Percentiles rank a stretch among this genome's conserved stretches.
These are phyloP conservation scores for Alternaria arborescens DNA, from an alignment of 2,329 filamentous ascomycete genomes.

Conservation along the genomic window DNA sequence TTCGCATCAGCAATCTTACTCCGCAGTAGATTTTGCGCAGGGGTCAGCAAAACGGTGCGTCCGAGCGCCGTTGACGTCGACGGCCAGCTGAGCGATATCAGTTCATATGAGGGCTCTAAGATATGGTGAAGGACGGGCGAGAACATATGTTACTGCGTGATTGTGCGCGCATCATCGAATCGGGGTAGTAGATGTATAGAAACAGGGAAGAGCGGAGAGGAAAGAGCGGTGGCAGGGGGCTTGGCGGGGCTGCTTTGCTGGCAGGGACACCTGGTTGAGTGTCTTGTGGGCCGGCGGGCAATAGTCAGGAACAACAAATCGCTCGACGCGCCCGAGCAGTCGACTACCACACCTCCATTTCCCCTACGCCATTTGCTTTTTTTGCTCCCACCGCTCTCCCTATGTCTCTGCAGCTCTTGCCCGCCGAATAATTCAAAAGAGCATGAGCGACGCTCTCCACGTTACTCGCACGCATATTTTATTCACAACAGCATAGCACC, in stretches of 20 bases:
- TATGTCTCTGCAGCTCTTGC: conserved; percentile 11
- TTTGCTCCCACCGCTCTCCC: conserved; percentile 16
- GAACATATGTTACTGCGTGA: background rate
- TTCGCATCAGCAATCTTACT: conserved; percentile 32
- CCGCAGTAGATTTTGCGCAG: conserved; percentile 18
- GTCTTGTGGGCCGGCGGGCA: conserved; percentile 10
- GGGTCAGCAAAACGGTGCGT: conserved; percentile 14
- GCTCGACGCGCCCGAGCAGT: conserved; percentile 9
- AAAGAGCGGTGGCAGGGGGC: conserved; percentile 22
- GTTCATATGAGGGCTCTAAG: background rate
- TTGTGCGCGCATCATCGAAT: conserved; percentile 6
- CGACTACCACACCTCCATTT: conserved; percentile 5
- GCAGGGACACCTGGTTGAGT: conserved; percentile 21
- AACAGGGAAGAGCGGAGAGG: conserved; percentile 11
- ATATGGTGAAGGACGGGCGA: background rate
- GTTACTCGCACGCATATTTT: conserved; percentile 8
- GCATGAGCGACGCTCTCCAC: conserved; percentile 29
- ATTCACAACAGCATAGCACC: conserved; percentile 7
- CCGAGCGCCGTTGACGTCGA: conserved; percentile 30
- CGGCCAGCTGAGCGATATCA: background rate
- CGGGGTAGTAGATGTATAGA: background rate
- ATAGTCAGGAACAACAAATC: conserved; percentile 21
- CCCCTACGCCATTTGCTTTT: conserved; percentile 8
- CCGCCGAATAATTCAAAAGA: conserved; percentile 14
- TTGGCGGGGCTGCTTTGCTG: conserved; percentile 26